phyloP scores from a whole-genome alignment of 2,329 filamentous ascomycete species.

The Metarhizium sp. region DNA sequence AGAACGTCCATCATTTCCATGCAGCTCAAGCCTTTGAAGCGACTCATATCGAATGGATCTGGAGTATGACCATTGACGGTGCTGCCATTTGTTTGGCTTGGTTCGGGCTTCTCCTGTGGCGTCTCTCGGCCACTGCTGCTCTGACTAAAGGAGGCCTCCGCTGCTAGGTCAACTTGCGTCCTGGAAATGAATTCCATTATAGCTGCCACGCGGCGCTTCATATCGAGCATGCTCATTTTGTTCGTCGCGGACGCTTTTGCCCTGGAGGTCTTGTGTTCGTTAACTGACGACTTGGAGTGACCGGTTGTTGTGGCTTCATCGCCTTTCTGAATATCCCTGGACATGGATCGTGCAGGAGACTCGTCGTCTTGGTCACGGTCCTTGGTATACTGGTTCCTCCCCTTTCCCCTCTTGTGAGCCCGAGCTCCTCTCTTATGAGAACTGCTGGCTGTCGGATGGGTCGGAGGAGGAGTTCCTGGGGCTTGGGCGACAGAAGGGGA shows the following conservation, averaged over 20 bases:
- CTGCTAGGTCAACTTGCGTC: constrained; percentile 79
- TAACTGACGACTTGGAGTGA: constrained; percentile 24
- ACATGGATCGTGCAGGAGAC: constrained; percentile 48
- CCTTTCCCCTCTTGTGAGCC: constrained; percentile 57
- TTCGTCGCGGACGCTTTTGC: constrained; percentile 43
- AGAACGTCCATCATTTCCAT: constrained; percentile 87
- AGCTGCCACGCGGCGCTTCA: constrained; percentile 72
- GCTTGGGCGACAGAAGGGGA: constrained; percentile 17
- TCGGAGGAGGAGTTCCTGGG: constrained; percentile 33
- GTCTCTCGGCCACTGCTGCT: constrained; percentile 21
- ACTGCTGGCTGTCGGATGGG: constrained; percentile 34
- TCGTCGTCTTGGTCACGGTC: constrained; percentile 55
- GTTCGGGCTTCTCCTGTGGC: constrained; percentile 24
- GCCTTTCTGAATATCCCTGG: constrained; percentile 33
- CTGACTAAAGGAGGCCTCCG: constrained; percentile 42
- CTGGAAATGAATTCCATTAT: constrained; percentile 87
- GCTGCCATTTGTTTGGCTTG: constrained; percentile 25
- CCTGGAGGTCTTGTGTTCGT: constrained; percentile 45
- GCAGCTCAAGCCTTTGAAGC: constrained; percentile 68
- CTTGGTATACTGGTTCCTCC: constrained; percentile 76
- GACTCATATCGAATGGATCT: constrained; percentile 24
- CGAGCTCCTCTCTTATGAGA: constrained; percentile 51
- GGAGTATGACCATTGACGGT: constrained; percentile 15
- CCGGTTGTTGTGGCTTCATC: constrained; percentile 23
- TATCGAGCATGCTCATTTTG: constrained; percentile 77